phyloP scores from a whole-genome alignment of 2,329 filamentous ascomycete genomes.

The Ascochyta rabiei region DNA sequence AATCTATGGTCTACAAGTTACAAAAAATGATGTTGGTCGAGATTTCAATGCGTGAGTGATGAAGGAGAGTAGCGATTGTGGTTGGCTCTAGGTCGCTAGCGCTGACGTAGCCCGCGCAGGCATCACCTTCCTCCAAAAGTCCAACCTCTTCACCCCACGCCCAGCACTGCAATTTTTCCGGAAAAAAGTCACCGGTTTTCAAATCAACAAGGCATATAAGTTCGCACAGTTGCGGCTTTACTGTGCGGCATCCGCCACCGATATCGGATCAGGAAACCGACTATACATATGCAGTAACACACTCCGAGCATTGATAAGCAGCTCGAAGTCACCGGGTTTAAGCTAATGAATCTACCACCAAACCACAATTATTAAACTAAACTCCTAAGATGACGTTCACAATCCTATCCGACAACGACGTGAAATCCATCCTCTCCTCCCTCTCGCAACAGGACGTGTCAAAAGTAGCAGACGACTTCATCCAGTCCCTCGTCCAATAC shows the following conservation, averaged over 20 bases:
- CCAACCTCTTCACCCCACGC: background rate
- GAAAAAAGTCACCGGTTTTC: no score
- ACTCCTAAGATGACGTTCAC: constrained; percentile 13
- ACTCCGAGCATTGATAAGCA: constrained; percentile 3
- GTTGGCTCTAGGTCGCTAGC: background rate
- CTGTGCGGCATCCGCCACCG: background rate
- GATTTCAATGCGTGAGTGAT: no score
- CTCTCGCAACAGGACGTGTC: constrained; percentile 28
- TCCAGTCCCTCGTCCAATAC: constrained; percentile 40
- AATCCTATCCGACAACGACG: constrained; percentile 23
- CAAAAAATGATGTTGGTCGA: no score
- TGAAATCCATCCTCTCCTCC: constrained; percentile 44
- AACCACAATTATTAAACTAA: background rate
- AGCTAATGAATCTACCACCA: background rate
- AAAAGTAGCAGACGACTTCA: background rate
- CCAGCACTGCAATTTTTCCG: background rate
- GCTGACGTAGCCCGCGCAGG: background rate
- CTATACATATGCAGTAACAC: background rate
- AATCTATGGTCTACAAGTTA: no score
- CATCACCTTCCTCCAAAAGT: background rate
- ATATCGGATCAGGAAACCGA: background rate
- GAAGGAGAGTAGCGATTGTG: background rate
- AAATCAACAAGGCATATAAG: no score
- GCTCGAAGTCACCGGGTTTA: background rate
- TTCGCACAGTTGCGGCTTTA: constrained; percentile 4